Evolutionary conservation across 306 rosid species (phyloP).

Genomic region (Rosa lucieae): DNA sequence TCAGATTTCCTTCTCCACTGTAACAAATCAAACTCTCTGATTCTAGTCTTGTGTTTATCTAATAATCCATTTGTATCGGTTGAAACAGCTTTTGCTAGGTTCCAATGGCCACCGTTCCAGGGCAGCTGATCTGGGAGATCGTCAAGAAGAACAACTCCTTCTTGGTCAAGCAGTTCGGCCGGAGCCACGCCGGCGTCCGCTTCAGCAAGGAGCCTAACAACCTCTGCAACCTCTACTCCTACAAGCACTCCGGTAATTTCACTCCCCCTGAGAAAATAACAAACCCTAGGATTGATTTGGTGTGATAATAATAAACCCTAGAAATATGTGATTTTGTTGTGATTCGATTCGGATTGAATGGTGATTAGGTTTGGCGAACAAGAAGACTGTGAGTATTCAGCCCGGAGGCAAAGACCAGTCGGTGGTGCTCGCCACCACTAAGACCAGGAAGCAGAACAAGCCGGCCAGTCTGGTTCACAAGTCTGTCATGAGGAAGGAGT

Average conservation of each 20-base stretch:
- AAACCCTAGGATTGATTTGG: neutral
- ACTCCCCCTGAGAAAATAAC: neutral
- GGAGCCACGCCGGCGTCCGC: conserved; percentile 60
- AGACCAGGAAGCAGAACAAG: conserved; percentile 75
- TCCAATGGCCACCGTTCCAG: conserved; percentile 71
- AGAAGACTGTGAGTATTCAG: conserved; percentile 72
- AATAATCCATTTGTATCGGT: neutral
- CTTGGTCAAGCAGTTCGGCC: conserved; percentile 79
- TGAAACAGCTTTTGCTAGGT: neutral
- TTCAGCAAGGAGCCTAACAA: conserved; percentile 84
- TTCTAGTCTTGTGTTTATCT: neutral
- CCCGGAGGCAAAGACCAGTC: conserved; percentile 54
- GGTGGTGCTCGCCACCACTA: conserved; percentile 72
- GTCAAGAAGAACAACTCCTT: conserved; percentile 79
- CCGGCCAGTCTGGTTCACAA: conserved; percentile 62
- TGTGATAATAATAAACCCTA: neutral
- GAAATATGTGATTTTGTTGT: neutral
- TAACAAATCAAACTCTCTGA: neutral
- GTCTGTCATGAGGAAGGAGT: conserved; percentile 75
- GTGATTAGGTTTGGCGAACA: conserved; percentile 71
- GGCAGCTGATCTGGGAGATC: conserved; percentile 77
- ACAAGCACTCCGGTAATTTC: conserved; percentile 63
- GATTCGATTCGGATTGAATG: neutral
- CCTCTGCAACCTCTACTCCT: conserved; percentile 75
- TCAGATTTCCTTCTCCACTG: neutral